Evolutionary conservation across 495 filamentous ascomycete genomes (phyloP), one percentile per base, ranked within the genome.

Genomic region (Clavariopsis aquatica): DNA sequence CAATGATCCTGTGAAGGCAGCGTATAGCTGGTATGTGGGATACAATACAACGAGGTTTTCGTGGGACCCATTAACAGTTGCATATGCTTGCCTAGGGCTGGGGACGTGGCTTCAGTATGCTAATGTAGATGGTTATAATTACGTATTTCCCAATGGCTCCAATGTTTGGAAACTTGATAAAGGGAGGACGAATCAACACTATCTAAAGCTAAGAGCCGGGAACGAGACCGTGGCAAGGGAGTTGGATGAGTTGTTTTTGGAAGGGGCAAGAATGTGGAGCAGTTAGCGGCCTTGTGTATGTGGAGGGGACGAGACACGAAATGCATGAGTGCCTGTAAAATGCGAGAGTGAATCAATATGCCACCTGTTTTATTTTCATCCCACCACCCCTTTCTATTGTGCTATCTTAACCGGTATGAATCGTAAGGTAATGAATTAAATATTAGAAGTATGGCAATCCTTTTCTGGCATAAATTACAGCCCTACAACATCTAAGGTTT

Each of bases 31-130:
- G 58, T 75, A 79, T 60, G 71, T 72, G 7, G 63, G 63, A 24
- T 78, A 76, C 49, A 62, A 27, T 15, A 71, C 49, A 9, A 38
- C 65, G 0, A 66, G 75, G 22, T 59, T 71, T 3, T 78, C 78
- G 0, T 82, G 78, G 78, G 80, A 82, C 65, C 78, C 78, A 2
- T 63, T 81, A 36, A 74, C 79, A 0, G 69, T 78, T 1, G 38
- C 79, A 17, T 81, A 82, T 45, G 80, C 77, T 5, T 52, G 27
- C 23, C 36, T 24, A 36, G 63, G 63, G 3, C 43, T 60, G 8
- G 57, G 63, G 24, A 53, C n/a, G 15, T 57, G 49, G 64, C 62
- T 62, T 34, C 41, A 66, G 64, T 67, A 62, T 24, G 58, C 38
- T 10, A 62, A 62, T 46, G 23, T 2, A 2, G 24, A 22, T 6